Evolutionary conservation across 495 filamentous ascomycete species (phyloP).

Genomic region (Parachaetomium inaequale): DNA sequence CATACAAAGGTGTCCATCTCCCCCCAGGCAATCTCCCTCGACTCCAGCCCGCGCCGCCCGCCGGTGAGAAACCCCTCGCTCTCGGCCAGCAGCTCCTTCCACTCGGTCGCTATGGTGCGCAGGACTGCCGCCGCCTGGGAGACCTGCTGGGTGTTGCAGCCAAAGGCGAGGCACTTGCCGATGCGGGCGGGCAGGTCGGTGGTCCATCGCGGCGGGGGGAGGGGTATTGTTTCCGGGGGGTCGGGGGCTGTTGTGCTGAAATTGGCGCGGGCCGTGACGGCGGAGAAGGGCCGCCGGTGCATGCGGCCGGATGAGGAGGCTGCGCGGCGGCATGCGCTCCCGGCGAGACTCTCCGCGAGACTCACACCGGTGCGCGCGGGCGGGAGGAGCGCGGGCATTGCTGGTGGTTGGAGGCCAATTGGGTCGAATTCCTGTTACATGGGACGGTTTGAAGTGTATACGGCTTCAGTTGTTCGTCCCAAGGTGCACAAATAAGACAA

Average conservation of each 20-base stretch:
- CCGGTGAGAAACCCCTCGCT: conserved; percentile 78
- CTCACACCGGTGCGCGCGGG: background rate
- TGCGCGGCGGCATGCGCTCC: background rate
- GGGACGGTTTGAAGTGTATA: background rate
- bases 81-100: conserved; percentile 72
- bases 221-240: conserved; percentile 14
- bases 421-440: background rate
- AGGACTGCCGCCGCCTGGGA: conserved; percentile 59
- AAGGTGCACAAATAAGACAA: background rate
- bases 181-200: conserved; percentile 66
- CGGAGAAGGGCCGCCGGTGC: background rate
- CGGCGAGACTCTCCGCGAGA: background rate
- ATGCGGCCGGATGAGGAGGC: background rate
- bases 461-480: background rate
- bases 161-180: conserved; percentile 83
- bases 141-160: conserved; percentile 58
- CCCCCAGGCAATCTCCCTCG: conserved; percentile 80
- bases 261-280: background rate
- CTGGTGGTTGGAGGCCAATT: background rate
- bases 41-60: conserved; percentile 60
- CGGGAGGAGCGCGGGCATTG: background rate
- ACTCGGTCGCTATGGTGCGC: conserved; percentile 62
- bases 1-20: conserved; percentile 70
- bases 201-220: conserved; percentile 63
- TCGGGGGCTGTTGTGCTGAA: conserved; percentile 1